These are phyloP conservation scores for Cystobasidium slooffiae DNA, from an alignment of 1,284 basidiomycete genomes.

Conservation along the genomic window DNA sequence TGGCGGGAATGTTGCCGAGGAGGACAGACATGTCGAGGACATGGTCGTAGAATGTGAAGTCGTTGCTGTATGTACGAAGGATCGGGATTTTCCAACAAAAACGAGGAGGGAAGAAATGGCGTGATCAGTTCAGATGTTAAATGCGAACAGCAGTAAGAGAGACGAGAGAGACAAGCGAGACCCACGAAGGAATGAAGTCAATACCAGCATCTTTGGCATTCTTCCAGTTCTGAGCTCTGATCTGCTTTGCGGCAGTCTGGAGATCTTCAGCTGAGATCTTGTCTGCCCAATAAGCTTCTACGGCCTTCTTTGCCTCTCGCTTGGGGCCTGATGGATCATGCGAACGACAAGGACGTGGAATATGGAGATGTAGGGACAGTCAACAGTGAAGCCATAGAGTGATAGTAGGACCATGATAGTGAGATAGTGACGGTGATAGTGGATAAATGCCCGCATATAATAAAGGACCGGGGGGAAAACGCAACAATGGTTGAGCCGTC, in stretches of 20 bases:
- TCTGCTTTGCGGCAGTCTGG: slow-evolving; percentile 82
- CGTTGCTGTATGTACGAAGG: slow-evolving; percentile 68
- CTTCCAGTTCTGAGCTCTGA: slow-evolving; percentile 89
- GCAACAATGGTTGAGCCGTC: slow-evolving; percentile 29
- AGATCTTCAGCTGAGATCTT: slow-evolving; percentile 89
- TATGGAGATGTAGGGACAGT: neutral
- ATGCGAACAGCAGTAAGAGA: no score
- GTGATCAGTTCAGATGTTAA: no score
- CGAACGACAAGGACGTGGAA: no score
- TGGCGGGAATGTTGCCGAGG: slow-evolving; percentile 96
- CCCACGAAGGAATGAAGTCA: slow-evolving; percentile 87
- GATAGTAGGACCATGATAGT: no score
- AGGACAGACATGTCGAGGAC: slow-evolving; percentile 96
- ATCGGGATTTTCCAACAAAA: slow-evolving; percentile 36
- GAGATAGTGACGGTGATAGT: neutral
- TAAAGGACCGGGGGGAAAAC: slow-evolving; percentile 11
- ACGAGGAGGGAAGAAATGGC: slow-evolving; percentile 7
- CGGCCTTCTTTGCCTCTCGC: slow-evolving; percentile 98
- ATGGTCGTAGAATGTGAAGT: slow-evolving; percentile 98
- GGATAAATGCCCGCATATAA: neutral
- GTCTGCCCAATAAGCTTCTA: slow-evolving; percentile 93
- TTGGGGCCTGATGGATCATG: slow-evolving; percentile 67
- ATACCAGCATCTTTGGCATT: slow-evolving; percentile 86
- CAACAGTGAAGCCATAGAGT: neutral
- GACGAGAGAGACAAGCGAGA: slow-evolving; percentile 41